Conservation (phyloP, 768 basidiomycete species). For the Rhodosporidiobolus odoratus region DNA sequence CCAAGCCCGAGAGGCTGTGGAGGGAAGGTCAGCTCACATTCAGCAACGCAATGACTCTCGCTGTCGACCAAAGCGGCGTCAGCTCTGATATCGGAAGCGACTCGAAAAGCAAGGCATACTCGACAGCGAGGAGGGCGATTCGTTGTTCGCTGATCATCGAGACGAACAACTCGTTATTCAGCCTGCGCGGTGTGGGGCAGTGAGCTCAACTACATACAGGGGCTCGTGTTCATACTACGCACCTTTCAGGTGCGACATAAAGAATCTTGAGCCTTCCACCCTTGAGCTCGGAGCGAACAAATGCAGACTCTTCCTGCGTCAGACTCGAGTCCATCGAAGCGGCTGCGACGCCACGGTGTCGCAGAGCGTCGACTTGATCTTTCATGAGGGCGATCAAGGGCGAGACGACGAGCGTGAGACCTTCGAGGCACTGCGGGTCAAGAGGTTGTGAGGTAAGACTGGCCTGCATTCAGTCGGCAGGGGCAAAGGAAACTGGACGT, state of each 20-base stretch:
- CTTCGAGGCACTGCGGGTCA: slow-evolving; percentile 47
- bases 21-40: slow-evolving; percentile 10
- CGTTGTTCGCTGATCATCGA: slow-evolving; percentile 51
- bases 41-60: slow-evolving; percentile 29
- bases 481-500: slow-evolving; percentile 4
- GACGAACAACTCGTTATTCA: slow-evolving; percentile 53
- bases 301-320: slow-evolving; percentile 43
- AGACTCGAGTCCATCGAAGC: slow-evolving; percentile 51
- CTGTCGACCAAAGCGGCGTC: neutral
- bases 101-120: slow-evolving; percentile 29
- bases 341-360: slow-evolving; percentile 47
- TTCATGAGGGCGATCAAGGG: slow-evolving; percentile 83
- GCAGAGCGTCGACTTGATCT: slow-evolving; percentile 50
- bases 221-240: neutral
- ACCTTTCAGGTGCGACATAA: slow-evolving; percentile 54
- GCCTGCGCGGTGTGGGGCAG: slow-evolving; percentile 39
- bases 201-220: neutral
- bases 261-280: slow-evolving; percentile 52
- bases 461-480: neutral
- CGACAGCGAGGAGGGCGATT: slow-evolving; percentile 54
- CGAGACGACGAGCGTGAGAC: slow-evolving; percentile 83
- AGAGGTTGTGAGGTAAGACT: neutral
- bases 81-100: too few relatives aligned
- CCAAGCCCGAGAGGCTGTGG: too few relatives aligned
- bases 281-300: slow-evolving; percentile 48